A percentile compares a stretch with the other conserved stretches of the same genome.
phyloP scores from a whole-genome alignment of 2,329 filamentous ascomycete genomes.

The Clonostachys byssicola region DNA sequence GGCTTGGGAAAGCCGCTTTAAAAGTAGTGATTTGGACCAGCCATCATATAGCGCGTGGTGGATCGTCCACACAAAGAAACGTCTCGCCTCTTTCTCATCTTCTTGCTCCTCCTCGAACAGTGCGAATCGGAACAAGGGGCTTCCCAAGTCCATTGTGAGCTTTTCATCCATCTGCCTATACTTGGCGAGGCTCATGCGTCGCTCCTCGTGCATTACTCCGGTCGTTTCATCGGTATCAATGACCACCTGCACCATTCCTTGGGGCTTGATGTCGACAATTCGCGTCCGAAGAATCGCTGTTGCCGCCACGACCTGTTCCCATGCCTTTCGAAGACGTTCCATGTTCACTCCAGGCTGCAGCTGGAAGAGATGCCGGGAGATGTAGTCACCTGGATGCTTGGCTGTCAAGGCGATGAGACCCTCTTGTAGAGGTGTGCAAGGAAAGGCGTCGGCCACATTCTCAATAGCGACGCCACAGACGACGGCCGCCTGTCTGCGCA shows the following conservation, averaged over 20 bases:
- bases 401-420: constrained; percentile 48
- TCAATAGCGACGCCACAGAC: constrained; percentile 9
- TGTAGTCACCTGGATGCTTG: constrained; percentile 45
- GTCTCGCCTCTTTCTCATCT: neutral
- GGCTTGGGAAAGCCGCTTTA: no score
- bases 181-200: no score
- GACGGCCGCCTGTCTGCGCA: constrained; percentile 10
- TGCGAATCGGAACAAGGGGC: no score
- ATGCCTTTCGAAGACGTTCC: constrained; percentile 31
- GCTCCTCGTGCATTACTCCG: neutral
- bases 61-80: constrained; percentile 9
- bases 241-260: constrained; percentile 42
- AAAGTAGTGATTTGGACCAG: neutral
- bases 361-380: constrained; percentile 42
- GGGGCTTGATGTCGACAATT: constrained; percentile 37
- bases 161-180: no score
- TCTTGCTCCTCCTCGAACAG: no score
- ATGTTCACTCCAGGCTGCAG: constrained; percentile 27
- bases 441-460: constrained; percentile 45
- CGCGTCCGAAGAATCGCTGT: constrained; percentile 41
- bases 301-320: constrained; percentile 26
- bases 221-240: constrained; percentile 16
- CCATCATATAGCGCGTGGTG: constrained; percentile 16
- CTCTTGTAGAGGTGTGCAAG: constrained; percentile 50
- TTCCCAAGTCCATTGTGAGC: no score